Evolutionary conservation across 73 alveolate species (phyloP), one percentile per base, ranked within the genome.

Genomic region (Tetrahymena borealis): DNA sequence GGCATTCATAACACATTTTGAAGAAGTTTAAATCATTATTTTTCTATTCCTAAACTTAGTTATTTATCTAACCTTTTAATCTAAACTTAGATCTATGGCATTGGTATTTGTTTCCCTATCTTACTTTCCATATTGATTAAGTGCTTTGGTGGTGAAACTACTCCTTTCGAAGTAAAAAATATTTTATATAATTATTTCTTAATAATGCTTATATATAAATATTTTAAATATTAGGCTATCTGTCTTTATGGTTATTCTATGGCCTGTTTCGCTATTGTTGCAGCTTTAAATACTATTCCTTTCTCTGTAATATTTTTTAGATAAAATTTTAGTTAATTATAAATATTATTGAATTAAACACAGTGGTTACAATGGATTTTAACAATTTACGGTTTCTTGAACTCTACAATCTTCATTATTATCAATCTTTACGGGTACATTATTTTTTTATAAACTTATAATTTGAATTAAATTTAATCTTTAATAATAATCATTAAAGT

Each of bases 91-190:
- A 60, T 60, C 28, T 60, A 60, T 60, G 85, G 85, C 31, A 60
- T 60, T 60, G 85, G 85, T 60, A 60, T 60, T n/a, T 60, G 85
- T 60, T 60, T 60, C 85, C 85, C 85, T 60, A 18, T 60, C 85
- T 60, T 60, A 20, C 85, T 60, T 15, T 60, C 85, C 10, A 60
- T 60, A 60, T 60, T 60, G 85, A 60, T 60, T 20, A 60, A 60
- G 85, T 60, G 85, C 38, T 60, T 1, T n/a, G 85, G 85, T 60
- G 85, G 33, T 20, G 85, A 60, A 0, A 60, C 85, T 20, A 60
- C 85, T 60, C 85, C 85, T 16, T 60, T 60, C 28, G 85, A 60
- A 60, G 85, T 60, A 60, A 60, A n/a, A 60, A 60, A 60, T 60
- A n/a, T 60, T 60, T 1, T n/a, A n/a, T n/a, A n/a, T n/a, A n/a